These are phyloP conservation scores for Quercus robur DNA, from an alignment of 306 rosid genomes.

Conservation along the genomic window DNA sequence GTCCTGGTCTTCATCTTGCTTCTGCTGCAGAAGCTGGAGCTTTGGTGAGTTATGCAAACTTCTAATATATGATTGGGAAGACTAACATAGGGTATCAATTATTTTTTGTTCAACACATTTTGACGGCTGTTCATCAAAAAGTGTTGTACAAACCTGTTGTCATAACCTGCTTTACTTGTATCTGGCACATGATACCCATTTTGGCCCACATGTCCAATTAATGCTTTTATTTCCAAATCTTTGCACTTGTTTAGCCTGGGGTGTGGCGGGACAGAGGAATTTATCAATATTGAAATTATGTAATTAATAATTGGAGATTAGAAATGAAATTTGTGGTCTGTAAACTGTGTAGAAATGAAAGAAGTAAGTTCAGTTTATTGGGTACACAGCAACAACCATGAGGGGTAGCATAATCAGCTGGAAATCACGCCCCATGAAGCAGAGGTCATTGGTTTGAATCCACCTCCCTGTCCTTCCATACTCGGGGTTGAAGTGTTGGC, in stretches of 20 bases:
- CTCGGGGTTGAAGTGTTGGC: background rate
- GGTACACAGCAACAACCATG: too few species aligned
- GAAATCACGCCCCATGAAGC: too few species aligned
- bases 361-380: background rate
- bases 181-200: background rate
- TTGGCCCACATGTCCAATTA: background rate
- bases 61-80: constrained; percentile 10
- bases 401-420: too few species aligned
- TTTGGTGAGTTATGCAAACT: constrained; percentile 59
- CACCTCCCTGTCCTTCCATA: background rate
- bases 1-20: constrained; percentile 82
- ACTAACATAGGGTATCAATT: background rate
- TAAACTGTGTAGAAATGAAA: background rate
- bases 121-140: background rate
- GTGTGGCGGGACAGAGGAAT: background rate
- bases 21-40: constrained; percentile 99
- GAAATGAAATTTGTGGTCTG: background rate
- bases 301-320: background rate
- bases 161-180: background rate
- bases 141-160: background rate
- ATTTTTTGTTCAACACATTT: background rate
- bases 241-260: background rate
- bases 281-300: background rate
- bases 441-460: too few species aligned
- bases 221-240: background rate